These are phyloP conservation scores for slime mould (Dictyostelium discoideum) DNA, from an alignment of 78 protist genomes.

Conservation along the genomic window DNA sequence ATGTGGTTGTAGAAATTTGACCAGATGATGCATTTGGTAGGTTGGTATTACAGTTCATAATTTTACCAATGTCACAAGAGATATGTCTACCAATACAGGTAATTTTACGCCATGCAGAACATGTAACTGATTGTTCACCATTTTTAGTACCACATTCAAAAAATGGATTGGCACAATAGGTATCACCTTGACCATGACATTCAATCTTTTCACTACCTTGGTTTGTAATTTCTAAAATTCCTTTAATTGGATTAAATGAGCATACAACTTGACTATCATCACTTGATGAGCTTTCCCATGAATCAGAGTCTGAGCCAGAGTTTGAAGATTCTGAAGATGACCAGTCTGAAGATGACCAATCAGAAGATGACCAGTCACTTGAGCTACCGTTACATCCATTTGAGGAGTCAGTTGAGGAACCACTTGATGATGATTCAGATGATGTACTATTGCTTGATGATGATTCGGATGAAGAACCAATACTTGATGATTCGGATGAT, in stretches of 20 bases:
- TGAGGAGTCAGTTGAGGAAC: not conserved
- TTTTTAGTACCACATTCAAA: not conserved
- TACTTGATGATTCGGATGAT: not conserved
- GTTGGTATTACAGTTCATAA: slow-evolving; percentile 1
- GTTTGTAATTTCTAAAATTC: not conserved
- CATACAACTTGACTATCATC: not conserved
- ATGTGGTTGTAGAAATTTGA: not conserved
- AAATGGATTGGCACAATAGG: not conserved
- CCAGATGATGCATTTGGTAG: not conserved
- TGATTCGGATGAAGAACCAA: not conserved
- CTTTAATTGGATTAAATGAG: not conserved
- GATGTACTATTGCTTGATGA: not conserved
- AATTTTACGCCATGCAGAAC: not conserved
- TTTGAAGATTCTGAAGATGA: not conserved
- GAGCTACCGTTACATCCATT: not conserved
- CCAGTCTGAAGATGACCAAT: not conserved
- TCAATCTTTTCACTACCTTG: not conserved
- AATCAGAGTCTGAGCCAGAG: not conserved
- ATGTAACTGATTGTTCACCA: not conserved
- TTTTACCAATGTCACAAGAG: not conserved
- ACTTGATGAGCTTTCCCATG: not conserved
- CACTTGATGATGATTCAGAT: not conserved
- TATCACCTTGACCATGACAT: not conserved
- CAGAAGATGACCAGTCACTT: not conserved
- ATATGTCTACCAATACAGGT: slow-evolving; percentile 10